Evolutionary conservation across 2,329 filamentous ascomycete species (phyloP).

Genomic region (Pseudogymnoascus sp.): DNA sequence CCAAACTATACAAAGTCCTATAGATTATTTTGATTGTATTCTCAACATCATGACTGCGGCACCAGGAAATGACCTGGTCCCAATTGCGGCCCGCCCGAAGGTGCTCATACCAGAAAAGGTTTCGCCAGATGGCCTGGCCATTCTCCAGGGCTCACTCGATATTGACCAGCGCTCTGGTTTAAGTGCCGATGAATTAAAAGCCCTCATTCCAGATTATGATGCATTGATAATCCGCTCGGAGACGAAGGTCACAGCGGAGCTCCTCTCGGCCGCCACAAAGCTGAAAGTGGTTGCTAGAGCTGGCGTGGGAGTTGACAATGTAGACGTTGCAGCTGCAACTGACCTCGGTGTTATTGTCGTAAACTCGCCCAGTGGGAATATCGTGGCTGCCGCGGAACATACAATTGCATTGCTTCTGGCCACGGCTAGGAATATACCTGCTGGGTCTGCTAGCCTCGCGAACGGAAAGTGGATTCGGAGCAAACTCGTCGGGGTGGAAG

Average conservation of each 20-base stretch:
- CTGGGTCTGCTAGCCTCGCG: slow-evolving; percentile 63
- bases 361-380: slow-evolving; percentile 73
- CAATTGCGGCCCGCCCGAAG: slow-evolving; percentile 18
- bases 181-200: slow-evolving; percentile 53
- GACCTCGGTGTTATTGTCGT: slow-evolving; percentile 70
- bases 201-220: slow-evolving; percentile 64
- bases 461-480: slow-evolving; percentile 68
- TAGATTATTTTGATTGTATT: background rate
- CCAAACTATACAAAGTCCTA: background rate
- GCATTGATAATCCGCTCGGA: slow-evolving; percentile 75
- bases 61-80: background rate
- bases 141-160: slow-evolving; percentile 59
- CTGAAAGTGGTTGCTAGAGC: slow-evolving; percentile 73
- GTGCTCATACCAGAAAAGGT: slow-evolving; percentile 75
- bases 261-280: slow-evolving; percentile 59
- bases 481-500: slow-evolving; percentile 67
- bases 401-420: slow-evolving; percentile 69
- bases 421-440: slow-evolving; percentile 65
- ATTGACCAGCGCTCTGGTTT: slow-evolving; percentile 62
- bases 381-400: slow-evolving; percentile 72
- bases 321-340: slow-evolving; percentile 67
- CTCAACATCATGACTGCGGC: background rate
- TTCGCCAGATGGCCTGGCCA: slow-evolving; percentile 66
- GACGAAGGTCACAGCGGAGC: slow-evolving; percentile 66
- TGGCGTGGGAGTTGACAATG: slow-evolving; percentile 78